Percentiles rank a stretch among this genome's conserved stretches.
These are phyloP conservation scores for Plasmodium coatneyi DNA, from an alignment of 169 alveolate species.

Conservation along the genomic window DNA sequence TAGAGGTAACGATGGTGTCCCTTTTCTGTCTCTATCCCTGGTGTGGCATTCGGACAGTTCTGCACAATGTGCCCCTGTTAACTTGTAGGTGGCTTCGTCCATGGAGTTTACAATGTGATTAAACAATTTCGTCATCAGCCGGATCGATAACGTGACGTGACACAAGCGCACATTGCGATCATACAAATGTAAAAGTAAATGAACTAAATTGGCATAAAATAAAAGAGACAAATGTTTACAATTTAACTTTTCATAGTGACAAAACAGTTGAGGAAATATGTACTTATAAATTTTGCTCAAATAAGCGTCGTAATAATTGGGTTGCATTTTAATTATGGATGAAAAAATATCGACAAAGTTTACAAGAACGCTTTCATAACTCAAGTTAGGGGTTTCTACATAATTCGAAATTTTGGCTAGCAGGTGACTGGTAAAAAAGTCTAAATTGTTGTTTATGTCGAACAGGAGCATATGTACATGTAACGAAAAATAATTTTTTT, in stretches of 20 bases:
- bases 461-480: constrained; percentile 74
- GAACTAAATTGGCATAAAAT: constrained; percentile 72
- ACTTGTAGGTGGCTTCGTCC: constrained; percentile 30
- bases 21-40: constrained; percentile 4
- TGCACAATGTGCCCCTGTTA: not conserved
- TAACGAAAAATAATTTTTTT: constrained; percentile 11
- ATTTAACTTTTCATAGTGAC: constrained; percentile 32
- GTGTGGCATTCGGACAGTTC: constrained; percentile 18
- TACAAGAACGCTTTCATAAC: constrained; percentile 7
- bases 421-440: constrained; percentile 10
- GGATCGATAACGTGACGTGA: constrained; percentile 33
- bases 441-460: constrained; percentile 47
- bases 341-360: constrained; percentile 53
- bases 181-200: constrained; percentile 49
- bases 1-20: not conserved
- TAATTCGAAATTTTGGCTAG: constrained; percentile 7
- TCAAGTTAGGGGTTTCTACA: constrained; percentile 3
- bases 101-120: constrained; percentile 42
- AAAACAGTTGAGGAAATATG: constrained; percentile 15
- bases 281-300: constrained; percentile 16
- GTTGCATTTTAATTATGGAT: constrained; percentile 47
- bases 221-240: constrained; percentile 67
- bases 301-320: constrained; percentile 24
- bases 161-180: not conserved
- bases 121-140: constrained; percentile 8